These are phyloP conservation scores for Fusarium oligoseptatum DNA, from an alignment of 2,329 filamentous ascomycete genomes.

Conservation along the genomic window DNA sequence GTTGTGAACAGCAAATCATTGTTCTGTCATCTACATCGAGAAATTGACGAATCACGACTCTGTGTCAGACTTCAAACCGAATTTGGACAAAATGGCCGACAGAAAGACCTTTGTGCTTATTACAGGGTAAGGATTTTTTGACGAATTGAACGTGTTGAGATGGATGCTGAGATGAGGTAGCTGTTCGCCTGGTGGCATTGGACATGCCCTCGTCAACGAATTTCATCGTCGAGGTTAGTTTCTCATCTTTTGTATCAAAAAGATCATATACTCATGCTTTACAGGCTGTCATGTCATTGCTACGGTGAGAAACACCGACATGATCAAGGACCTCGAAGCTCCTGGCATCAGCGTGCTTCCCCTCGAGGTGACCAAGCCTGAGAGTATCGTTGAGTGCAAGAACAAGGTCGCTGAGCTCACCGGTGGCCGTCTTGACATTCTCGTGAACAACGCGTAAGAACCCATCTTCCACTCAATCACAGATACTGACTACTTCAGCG, in stretches of 20 bases:
- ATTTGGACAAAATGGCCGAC: conserved; percentile 33
- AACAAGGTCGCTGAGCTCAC: conserved; percentile 62
- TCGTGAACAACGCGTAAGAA: conserved; percentile 71
- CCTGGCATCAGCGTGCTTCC: conserved; percentile 63
- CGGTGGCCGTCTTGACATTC: conserved; percentile 67
- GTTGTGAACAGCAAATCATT: neutral
- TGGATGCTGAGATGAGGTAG: conserved; percentile 49
- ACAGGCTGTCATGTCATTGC: conserved; percentile 65
- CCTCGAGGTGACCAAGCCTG: conserved; percentile 66
- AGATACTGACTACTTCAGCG: conserved; percentile 51
- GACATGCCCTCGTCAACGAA: conserved; percentile 65
- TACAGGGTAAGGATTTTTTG: conserved; percentile 58
- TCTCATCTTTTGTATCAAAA: no score
- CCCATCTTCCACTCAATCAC: neutral
- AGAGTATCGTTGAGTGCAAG: conserved; percentile 64
- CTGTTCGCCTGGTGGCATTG: conserved; percentile 71
- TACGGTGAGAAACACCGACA: conserved; percentile 64
- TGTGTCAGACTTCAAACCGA: neutral
- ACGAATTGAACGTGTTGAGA: neutral
- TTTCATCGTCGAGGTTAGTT: conserved; percentile 64
- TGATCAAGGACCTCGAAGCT: conserved; percentile 60
- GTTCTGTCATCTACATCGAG: neutral
- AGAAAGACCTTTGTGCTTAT: conserved; percentile 62
- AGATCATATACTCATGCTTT: neutral
- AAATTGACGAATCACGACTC: neutral